A percentile compares a stretch with the other conserved stretches of the same genome.
These are phyloP conservation scores for Chlorociboria aeruginascens DNA, from an alignment of 495 filamentous ascomycete species.

Conservation along the genomic window DNA sequence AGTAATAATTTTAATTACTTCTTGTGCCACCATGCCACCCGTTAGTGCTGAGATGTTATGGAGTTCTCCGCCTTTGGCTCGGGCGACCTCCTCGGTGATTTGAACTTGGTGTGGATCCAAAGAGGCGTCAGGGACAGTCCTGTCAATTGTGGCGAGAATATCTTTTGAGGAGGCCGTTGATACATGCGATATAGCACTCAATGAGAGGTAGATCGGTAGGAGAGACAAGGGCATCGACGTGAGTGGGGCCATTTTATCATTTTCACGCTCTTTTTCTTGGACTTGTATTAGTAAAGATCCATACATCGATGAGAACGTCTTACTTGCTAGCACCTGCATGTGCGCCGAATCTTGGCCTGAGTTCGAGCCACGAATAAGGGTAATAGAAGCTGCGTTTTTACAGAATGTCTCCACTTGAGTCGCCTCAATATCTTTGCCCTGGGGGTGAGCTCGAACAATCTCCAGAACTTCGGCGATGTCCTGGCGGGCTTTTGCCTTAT, in stretches of 20 bases:
- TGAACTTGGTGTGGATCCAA: conserved; percentile 34
- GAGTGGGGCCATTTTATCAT: conserved; percentile 23
- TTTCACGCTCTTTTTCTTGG: conserved; percentile 10
- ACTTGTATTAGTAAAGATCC: conserved; percentile 2
- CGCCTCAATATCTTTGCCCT: conserved; percentile 45
- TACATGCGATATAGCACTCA: conserved; percentile 40
- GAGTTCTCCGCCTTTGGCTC: conserved; percentile 75
- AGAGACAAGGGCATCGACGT: conserved; percentile 43
- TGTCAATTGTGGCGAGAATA: conserved; percentile 28
- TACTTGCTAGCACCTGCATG: conserved; percentile 15
- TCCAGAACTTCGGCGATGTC: conserved; percentile 68
- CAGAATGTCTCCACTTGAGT: conserved; percentile 87
- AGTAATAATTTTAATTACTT: conserved; percentile 91
- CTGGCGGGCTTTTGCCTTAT: conserved; percentile 75
- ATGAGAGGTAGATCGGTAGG: conserved; percentile 68
- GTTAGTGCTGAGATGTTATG: conserved; percentile 89
- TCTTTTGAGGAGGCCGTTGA: conserved; percentile 33
- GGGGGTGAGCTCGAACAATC: conserved; percentile 46
- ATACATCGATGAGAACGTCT: conserved; percentile 9
- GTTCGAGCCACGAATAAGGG: conserved; percentile 50
- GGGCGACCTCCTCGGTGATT: conserved; percentile 52
- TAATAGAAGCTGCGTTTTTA: conserved; percentile 89
- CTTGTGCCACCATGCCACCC: conserved; percentile 88
- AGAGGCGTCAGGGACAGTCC: conserved; percentile 31
- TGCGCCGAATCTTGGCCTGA: conserved; percentile 20